Evolutionary conservation across 2,329 filamentous ascomycete genomes (phyloP).

Genomic region (Ustulina deusta): DNA sequence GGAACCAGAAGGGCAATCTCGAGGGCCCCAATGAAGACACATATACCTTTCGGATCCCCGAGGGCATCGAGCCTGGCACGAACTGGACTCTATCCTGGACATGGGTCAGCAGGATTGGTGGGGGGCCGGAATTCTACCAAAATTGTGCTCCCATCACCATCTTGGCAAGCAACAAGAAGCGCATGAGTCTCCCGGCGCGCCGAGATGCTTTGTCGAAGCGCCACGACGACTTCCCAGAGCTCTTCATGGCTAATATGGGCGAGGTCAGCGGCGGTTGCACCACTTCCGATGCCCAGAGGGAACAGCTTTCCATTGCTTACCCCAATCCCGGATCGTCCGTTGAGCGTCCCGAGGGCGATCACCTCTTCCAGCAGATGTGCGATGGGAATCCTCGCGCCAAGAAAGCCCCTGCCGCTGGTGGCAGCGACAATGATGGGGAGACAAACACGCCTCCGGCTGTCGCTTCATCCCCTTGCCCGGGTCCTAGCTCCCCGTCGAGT

Average conservation of each 20-base stretch:
- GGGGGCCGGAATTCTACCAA: slow-evolving; percentile 80
- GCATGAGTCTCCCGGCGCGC: slow-evolving; percentile 31
- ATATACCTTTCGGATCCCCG: slow-evolving; percentile 71
- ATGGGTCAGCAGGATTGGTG: slow-evolving; percentile 76
- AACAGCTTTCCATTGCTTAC: slow-evolving; percentile 62
- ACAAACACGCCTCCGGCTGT: neutral
- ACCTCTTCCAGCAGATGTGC: slow-evolving; percentile 50
- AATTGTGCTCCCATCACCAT: slow-evolving; percentile 77
- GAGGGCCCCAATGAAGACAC: slow-evolving; percentile 57
- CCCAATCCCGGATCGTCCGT: slow-evolving; percentile 70
- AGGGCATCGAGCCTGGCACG: slow-evolving; percentile 67
- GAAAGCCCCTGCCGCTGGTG: neutral
- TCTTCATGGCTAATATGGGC: slow-evolving; percentile 77
- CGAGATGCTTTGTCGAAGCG: slow-evolving; percentile 40
- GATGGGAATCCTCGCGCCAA: slow-evolving; percentile 49
- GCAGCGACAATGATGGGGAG: neutral
- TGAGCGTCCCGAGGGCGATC: slow-evolving; percentile 54
- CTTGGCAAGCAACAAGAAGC: slow-evolving; percentile 45
- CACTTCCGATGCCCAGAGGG: slow-evolving; percentile 62
- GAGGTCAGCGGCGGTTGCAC: slow-evolving; percentile 60
- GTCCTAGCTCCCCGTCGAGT: neutral
- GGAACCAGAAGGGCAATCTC: slow-evolving; percentile 63
- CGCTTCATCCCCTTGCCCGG: neutral
- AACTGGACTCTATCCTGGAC: slow-evolving; percentile 78
- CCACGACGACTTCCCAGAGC: slow-evolving; percentile 65